Percentiles rank a stretch among this genome's conserved stretches.
Evolutionary conservation across 495 filamentous ascomycete species (phyloP).

Genomic region (Penicillium paxilli): DNA sequence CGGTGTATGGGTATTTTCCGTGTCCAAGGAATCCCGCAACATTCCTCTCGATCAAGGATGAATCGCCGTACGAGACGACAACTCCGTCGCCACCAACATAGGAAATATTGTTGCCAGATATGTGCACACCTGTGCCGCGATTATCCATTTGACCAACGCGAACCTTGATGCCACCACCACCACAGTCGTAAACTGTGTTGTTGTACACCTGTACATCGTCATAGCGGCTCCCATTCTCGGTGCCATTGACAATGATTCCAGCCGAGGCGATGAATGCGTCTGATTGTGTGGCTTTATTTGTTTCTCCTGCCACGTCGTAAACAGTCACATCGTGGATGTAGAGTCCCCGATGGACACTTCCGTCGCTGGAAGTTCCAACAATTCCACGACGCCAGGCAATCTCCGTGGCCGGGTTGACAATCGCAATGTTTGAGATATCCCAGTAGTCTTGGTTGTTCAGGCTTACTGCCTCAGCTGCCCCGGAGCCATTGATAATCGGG

Average conservation of each 20-base stretch:
- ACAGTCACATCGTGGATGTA: constrained; percentile 7
- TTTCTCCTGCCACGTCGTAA: constrained; percentile 7
- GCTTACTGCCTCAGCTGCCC: constrained; percentile 3
- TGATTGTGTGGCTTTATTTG: constrained; percentile 7
- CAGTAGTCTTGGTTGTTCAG: constrained; percentile 6
- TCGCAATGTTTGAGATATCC: constrained; percentile 6
- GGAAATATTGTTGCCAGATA: constrained; percentile 6
- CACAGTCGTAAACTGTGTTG: constrained; percentile 7
- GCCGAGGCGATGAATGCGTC: constrained; percentile 2
- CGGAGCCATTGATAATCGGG: constrained; percentile 7
- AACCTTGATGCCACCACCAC: constrained; percentile 11
- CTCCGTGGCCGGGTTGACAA: constrained; percentile 1
- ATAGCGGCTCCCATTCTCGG: constrained; percentile 5
- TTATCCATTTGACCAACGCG: constrained; percentile 12
- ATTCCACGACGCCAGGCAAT: constrained; percentile 3
- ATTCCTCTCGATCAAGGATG: constrained; percentile 1
- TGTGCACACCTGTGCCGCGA: not conserved
- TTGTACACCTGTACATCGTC: constrained; percentile 9
- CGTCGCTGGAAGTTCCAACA: constrained; percentile 1
- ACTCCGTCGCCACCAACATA: constrained; percentile 12
- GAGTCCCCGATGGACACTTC: constrained; percentile 1
- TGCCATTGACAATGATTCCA: constrained; percentile 6
- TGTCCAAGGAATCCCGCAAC: constrained; percentile 7
- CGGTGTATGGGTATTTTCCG: constrained; percentile 10
- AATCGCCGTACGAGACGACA: constrained; percentile 6